phyloP scores from a whole-genome alignment of 169 alveolate species.

The Cryptosporidium viatorum region DNA sequence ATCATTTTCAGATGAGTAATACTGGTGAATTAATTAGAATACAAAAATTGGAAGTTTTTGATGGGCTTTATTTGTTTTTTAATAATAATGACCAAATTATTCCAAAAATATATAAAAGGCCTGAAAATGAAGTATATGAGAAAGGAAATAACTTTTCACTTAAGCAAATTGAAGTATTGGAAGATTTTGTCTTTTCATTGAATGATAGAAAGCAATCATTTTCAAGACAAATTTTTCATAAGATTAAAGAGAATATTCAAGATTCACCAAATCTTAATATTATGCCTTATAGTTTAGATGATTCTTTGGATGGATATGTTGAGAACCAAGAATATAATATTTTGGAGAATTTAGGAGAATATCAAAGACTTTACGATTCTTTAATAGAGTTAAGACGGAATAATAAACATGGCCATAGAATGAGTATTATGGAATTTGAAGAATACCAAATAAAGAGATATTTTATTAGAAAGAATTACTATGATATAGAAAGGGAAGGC shows the following conservation, averaged over 20 bases:
- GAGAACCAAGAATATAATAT: too few relatives aligned
- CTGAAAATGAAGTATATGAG: conserved; percentile 2
- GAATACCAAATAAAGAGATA: conserved; percentile 46
- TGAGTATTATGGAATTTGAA: conserved; percentile 37
- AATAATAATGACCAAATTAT: conserved; percentile 1
- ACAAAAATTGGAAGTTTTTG: conserved; percentile 17
- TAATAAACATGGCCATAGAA: conserved; percentile 7
- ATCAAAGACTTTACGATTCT: conserved; percentile 9
- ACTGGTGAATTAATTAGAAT: not conserved
- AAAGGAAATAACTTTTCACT: conserved; percentile 16
- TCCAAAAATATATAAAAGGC: conserved; percentile 20
- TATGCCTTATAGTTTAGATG: not conserved
- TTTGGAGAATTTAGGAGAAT: conserved; percentile 4
- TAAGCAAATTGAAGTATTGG: conserved; percentile 11
- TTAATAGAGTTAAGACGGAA: not conserved
- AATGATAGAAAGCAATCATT: conserved; percentile 51
- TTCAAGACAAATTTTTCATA: conserved; percentile 31
- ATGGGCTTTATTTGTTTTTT: conserved; percentile 6
- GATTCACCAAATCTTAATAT: conserved; percentile 40
- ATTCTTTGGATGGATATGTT: not conserved
- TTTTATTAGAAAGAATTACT: conserved; percentile 20
- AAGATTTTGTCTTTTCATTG: conserved; percentile 68
- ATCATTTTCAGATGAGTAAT: not conserved
- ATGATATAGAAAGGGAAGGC: not conserved
- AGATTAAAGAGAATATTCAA: not conserved